Evolutionary conservation across 495 filamentous ascomycete species (phyloP), one percentile per base, ranked within the genome.

Genomic region (Penicillium coffeae): DNA sequence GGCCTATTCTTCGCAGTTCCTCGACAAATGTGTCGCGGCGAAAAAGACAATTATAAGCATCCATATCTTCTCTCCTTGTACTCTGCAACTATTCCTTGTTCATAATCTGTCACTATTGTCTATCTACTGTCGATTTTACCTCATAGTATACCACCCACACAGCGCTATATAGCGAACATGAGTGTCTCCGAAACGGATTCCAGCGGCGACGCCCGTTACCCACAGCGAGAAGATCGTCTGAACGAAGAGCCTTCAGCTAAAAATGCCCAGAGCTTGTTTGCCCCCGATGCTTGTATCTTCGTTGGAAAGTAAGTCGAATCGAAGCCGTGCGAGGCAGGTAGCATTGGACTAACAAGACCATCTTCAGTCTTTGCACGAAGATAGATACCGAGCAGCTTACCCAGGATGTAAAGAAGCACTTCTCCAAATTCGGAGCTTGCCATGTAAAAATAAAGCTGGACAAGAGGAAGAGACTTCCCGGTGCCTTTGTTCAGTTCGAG

Each of bases 211-310:
- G 44, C 14, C 22, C 43, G 42, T 36, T 58, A 59, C 38, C 55
- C 58, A 20, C 42, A 46, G 18, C 54, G 58, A 14, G 38, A 35
- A 21, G 56, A 59, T 42, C 56, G 59, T 14, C 19, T 54, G 45
- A 15, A 33, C 1, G 56, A 62, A 37, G 41, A 47, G 35, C 59
- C 59, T 14, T 54, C 52, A 10, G 47, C 45, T 9, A 56, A 56
- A 21, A 62, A 62, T 42, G 59, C 59, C 0, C 59, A 62, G 45
- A 56, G 59, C n/a, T 30, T 62, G 12, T 62, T 59, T 22, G 41
- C 56, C 38, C 59, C 59, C 1, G 52, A 49, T 42, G 59, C 59
- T 12, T 62, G 59, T 38, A 48, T 62, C 33, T 59, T 62, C 43
- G 52, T 59, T 46, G 59, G 59, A 37, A 62, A 62, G 59, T 56